Evolutionary conservation across 805 yeast genomes (phyloP).

Genomic region (Wickerhamiella lipophila): DNA sequence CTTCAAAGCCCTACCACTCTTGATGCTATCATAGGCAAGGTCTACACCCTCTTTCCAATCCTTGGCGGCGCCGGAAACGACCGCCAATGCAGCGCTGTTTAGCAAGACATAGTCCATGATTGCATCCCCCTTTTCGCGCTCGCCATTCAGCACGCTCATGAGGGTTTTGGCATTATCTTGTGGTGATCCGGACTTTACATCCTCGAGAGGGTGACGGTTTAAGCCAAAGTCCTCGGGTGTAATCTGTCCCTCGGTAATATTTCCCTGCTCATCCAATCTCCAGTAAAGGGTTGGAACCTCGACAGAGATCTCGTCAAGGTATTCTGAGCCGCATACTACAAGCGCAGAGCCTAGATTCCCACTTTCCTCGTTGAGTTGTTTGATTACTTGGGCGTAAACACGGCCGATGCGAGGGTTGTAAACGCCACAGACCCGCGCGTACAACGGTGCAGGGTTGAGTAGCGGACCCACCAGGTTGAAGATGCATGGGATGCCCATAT

Average conservation of each 20-base stretch:
- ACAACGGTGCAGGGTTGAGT: constrained; percentile 74
- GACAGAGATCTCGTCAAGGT: constrained; percentile 89
- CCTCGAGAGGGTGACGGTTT: constrained; percentile 50
- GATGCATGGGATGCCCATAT: constrained; percentile 80
- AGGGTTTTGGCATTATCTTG: constrained; percentile 62
- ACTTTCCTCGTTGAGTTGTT: constrained; percentile 41
- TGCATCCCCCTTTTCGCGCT: constrained; percentile 37
- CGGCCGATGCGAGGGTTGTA: constrained; percentile 67
- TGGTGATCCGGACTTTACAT: constrained; percentile 79
- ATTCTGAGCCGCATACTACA: constrained; percentile 88
- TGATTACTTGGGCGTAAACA: constrained; percentile 72
- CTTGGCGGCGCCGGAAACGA: constrained; percentile 53
- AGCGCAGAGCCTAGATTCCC: constrained; percentile 41
- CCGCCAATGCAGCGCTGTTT: constrained; percentile 80
- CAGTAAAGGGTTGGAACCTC: constrained; percentile 72
- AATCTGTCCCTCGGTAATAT: constrained; percentile 24
- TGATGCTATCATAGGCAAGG: constrained; percentile 56
- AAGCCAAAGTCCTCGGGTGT: constrained; percentile 72
- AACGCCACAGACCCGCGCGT: constrained; percentile 81
- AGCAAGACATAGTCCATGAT: constrained; percentile 78
- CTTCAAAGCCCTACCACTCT: constrained; percentile 49
- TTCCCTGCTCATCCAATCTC: constrained; percentile 40
- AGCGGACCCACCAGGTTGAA: constrained; percentile 92
- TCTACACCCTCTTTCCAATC: constrained; percentile 70
- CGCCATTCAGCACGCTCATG: constrained; percentile 36